phyloP scores from a whole-genome alignment of 768 basidiomycete genomes.

The Paxillus involutus region DNA sequence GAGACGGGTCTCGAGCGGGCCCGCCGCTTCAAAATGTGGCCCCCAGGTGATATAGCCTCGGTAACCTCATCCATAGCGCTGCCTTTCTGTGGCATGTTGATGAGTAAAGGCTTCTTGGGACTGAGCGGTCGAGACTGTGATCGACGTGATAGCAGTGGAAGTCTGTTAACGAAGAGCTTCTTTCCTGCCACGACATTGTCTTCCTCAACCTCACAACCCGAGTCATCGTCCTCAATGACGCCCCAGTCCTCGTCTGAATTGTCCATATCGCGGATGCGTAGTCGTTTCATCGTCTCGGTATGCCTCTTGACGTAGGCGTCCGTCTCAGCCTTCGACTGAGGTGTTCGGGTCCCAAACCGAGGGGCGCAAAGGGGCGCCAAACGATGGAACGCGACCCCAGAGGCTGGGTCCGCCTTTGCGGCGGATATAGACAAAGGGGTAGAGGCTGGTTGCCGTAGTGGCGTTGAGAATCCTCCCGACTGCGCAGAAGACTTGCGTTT shows the following conservation, averaged over 20 bases:
- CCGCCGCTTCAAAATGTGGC: constrained; percentile 72
- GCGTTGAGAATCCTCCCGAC: constrained; percentile 53
- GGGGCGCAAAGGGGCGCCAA: constrained; percentile 34
- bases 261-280: constrained; percentile 58
- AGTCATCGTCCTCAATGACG: constrained; percentile 44
- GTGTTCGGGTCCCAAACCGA: constrained; percentile 28
- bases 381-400: constrained; percentile 34
- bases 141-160: constrained; percentile 23
- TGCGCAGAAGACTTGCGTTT: constrained; percentile 61
- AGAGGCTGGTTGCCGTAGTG: constrained; percentile 47
- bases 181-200: constrained; percentile 33
- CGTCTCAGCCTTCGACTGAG: constrained; percentile 37
- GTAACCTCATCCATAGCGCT: constrained; percentile 57
- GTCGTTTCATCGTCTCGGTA: constrained; percentile 62
- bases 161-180: constrained; percentile 32
- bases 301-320: constrained; percentile 46
- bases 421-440: constrained; percentile 40
- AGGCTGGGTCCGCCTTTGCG: constrained; percentile 31
- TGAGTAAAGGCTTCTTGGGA: constrained; percentile 24
- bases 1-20: constrained; percentile 75
- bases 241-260: constrained; percentile 46
- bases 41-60: constrained; percentile 73
- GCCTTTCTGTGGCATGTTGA: constrained; percentile 36
- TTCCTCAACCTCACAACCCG: constrained; percentile 50
- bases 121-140: constrained; percentile 30